Conservation (phyloP, 2,329 filamentous ascomycete genomes). For the Stachybotrys elegans region DNA sequence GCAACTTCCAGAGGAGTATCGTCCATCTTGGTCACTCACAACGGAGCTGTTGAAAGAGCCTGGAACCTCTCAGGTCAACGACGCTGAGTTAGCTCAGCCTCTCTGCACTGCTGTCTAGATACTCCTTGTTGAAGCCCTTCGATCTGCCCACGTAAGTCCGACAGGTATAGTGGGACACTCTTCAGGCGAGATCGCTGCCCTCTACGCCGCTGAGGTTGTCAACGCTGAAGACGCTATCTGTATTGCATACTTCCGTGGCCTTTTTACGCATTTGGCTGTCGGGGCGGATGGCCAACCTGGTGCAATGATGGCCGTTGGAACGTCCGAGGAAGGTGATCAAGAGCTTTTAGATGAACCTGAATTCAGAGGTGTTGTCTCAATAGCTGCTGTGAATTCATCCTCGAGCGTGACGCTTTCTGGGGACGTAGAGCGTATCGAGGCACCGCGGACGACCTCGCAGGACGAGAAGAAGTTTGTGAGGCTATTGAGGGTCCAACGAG, state of each 20-base stretch:
- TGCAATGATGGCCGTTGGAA: constrained; percentile 16
- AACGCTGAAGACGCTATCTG: constrained; percentile 16
- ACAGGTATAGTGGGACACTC: constrained; percentile 45
- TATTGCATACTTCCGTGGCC: constrained; percentile 15
- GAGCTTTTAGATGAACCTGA: constrained; percentile 1
- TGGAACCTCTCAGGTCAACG: constrained; percentile 10
- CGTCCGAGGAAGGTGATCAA: constrained; percentile 12
- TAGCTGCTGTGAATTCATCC: constrained; percentile 20
- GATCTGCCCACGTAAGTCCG: too few relatives aligned
- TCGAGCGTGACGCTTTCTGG: constrained; percentile 23
- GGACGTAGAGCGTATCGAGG: constrained; percentile 18
- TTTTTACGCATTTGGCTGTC: constrained; percentile 1
- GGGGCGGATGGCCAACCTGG: constrained; percentile 2
- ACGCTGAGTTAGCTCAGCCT: constrained; percentile 22
- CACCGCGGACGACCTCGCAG: constrained; percentile 15
- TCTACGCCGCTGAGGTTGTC: constrained; percentile 42
- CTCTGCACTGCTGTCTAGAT: constrained; percentile 22
- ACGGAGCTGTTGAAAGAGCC: constrained; percentile 16
- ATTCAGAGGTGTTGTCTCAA: constrained; percentile 13
- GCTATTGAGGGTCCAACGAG: constrained; percentile 26
- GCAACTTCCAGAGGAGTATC: constrained; percentile 13
- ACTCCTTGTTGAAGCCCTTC: too few relatives aligned
- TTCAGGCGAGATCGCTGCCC: constrained; percentile 45
- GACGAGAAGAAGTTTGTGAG: constrained; percentile 24
- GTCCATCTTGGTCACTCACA: constrained; percentile 18